Evolutionary conservation across 176 grass and related monocot species (phyloP).

Genomic region (Metroxylon sagu): DNA sequence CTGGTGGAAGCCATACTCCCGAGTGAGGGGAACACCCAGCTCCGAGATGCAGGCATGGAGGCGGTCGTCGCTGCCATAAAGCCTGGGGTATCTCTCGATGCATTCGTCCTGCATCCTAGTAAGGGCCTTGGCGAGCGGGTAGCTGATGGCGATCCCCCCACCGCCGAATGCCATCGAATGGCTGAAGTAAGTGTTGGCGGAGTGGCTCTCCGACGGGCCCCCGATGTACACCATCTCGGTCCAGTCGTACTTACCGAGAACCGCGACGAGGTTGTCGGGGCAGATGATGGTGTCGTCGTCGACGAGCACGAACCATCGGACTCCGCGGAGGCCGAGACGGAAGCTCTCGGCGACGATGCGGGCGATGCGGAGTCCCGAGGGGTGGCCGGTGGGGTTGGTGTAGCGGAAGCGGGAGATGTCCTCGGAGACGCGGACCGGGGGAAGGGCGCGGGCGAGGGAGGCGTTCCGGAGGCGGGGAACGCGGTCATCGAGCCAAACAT

Average conservation of each 20-base stretch:
- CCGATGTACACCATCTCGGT: slow-evolving; percentile 92
- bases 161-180: slow-evolving; percentile 94
- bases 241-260: slow-evolving; percentile 91
- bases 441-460: slow-evolving; percentile 26
- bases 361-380: slow-evolving; percentile 87
- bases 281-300: slow-evolving; percentile 89
- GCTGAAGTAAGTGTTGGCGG: slow-evolving; percentile 91
- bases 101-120: slow-evolving; percentile 60
- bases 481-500: slow-evolving; percentile 69
- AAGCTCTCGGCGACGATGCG: slow-evolving; percentile 82
- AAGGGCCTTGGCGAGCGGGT: slow-evolving; percentile 65
- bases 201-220: slow-evolving; percentile 83
- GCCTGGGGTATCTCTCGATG: slow-evolving; percentile 81
- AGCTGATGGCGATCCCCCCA: slow-evolving; percentile 83
- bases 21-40: slow-evolving; percentile 71
- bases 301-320: slow-evolving; percentile 79
- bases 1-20: slow-evolving; percentile 92
- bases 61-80: slow-evolving; percentile 93
- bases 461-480: slow-evolving; percentile 22
- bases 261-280: slow-evolving; percentile 67
- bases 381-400: slow-evolving; percentile 94
- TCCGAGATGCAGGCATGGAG: slow-evolving; percentile 95
- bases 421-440: slow-evolving; percentile 79
- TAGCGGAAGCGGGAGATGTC: slow-evolving; percentile 90
- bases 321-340: slow-evolving; percentile 32